phyloP scores from a whole-genome alignment of 108 stramenopile genomes.

The Stephanodiscus triporus region DNA sequence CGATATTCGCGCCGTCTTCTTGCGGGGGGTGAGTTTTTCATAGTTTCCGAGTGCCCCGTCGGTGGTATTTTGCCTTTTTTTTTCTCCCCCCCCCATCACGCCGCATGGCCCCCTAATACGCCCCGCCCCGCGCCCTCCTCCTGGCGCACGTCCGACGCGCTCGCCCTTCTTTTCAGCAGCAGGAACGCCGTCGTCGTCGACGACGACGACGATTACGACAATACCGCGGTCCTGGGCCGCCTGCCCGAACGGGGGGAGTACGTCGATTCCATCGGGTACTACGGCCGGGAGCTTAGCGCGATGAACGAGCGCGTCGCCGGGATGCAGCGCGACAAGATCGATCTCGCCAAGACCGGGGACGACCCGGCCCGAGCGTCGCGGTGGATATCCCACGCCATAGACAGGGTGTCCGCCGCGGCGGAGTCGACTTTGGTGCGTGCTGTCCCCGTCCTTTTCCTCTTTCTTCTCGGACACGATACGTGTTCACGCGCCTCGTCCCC shows the following conservation, averaged over 20 bases:
- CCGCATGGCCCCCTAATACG: too few species aligned
- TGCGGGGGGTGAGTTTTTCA: not conserved
- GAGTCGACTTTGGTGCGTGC: conserved; percentile 37
- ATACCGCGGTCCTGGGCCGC: not conserved
- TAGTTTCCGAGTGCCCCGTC: not conserved
- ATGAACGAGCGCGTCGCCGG: conserved; percentile 50
- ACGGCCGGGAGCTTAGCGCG: conserved; percentile 38
- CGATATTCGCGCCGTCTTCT: conserved; percentile 41
- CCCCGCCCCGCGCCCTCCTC: too few species aligned
- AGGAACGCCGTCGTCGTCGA: conserved; percentile 16
- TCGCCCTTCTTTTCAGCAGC: not conserved
- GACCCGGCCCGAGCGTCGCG: conserved; percentile 50
- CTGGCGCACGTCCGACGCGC: too few species aligned
- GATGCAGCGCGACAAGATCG: conserved; percentile 51
- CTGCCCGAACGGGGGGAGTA: conserved; percentile 43
- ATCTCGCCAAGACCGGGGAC: conserved; percentile 45
- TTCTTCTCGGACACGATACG: too few species aligned
- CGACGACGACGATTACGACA: not conserved
- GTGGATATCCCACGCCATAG: conserved; percentile 59
- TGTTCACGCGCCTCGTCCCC: too few species aligned
- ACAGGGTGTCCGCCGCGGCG: conserved; percentile 33
- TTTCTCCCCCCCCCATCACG: not conserved
- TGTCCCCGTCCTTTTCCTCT: not conserved
- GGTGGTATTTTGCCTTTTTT: not conserved
- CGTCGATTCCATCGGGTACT: conserved; percentile 60